A percentile compares a stretch with the other conserved stretches of the same genome.
These are phyloP conservation scores for Volvox reticuliferus DNA, from an alignment of 139 green algal genomes.

Conservation along the genomic window DNA sequence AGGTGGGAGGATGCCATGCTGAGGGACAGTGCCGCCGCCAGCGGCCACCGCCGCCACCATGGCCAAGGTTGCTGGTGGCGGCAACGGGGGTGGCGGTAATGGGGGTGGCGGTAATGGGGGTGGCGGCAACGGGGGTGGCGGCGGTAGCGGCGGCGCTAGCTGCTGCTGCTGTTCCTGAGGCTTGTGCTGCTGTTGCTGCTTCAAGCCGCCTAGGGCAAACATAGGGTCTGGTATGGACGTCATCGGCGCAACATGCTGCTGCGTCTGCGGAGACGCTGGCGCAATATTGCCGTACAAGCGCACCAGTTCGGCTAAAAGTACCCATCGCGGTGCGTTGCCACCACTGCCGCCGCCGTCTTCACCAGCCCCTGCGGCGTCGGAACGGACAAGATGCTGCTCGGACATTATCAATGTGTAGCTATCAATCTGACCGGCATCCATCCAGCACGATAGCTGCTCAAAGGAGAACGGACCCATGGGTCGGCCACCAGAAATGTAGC, in stretches of 20 bases:
- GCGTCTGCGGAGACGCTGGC: background rate
- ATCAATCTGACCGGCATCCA: slow-evolving; percentile 8
- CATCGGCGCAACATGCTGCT: background rate
- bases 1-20: background rate
- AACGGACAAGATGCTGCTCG: background rate
- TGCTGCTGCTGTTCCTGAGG: background rate
- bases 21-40: background rate
- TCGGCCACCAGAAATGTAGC: background rate
- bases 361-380: background rate
- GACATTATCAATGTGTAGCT: background rate
- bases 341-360: background rate
- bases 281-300: slow-evolving; percentile 2
- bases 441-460: background rate
- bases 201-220: slow-evolving; percentile 23
- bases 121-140: background rate
- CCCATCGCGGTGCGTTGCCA: background rate
- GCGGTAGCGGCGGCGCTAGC: background rate
- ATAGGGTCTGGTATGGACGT: background rate
- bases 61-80: no score
- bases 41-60: background rate
- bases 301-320: slow-evolving; percentile 7
- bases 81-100: background rate
- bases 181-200: background rate
- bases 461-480: slow-evolving; percentile 12
- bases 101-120: background rate